Base-by-base conservation (phyloP, 176 grass and related monocot genomes). In the Carex pumila region DNA sequence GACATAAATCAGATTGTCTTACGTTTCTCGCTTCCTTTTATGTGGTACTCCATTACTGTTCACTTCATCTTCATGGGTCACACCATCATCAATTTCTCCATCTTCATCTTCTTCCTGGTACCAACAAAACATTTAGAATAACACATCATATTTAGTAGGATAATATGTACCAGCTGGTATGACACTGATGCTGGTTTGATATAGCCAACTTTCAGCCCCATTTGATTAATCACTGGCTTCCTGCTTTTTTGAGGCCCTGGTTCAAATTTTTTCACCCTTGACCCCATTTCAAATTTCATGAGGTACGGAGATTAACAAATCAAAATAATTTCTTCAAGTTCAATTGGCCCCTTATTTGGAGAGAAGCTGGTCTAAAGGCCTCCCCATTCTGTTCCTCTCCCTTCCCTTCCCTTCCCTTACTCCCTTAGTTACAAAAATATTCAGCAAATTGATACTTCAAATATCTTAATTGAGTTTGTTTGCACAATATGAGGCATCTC, bases 101-200 rank as follows among this genome's bases (percentile, higher is more conserved):
- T 32, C 62, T 69, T 68, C 81, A 83, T 83, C 64, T 13, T 83
- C 81, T 15, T 83, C 61, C 81, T 83, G 49, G 22, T 30, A 83
- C 49, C 62, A 64, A 19, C 62, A 83, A 83, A 67, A 17, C 22
- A 83, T 69, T 55, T 57, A 12, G 19, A 73, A 12, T 2, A 57
- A 14, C 12, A 54, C 8, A 45, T 67, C 45, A 31, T 81, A 21
- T 80, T 63, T 79, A 79, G 30, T 79, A 79, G 30, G 8, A 81
- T 81, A 43, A 61, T 13, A 80, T 39, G 5, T 6, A 39, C 4
- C 37, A 39, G 37, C 19, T 53, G 47, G 41, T 54, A 29, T 15
- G 14, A 75, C 18, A 45, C 25, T 25, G 25, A 25, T 25, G 25
- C 25, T 25, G 25, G 25, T 25, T 25, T 25, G 25, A 25, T 25